Percentiles rank a stretch among this genome's conserved stretches.
Evolutionary conservation across 352 stramenopile genomes (phyloP).

Genomic region (Thalassiosira hispida): DNA sequence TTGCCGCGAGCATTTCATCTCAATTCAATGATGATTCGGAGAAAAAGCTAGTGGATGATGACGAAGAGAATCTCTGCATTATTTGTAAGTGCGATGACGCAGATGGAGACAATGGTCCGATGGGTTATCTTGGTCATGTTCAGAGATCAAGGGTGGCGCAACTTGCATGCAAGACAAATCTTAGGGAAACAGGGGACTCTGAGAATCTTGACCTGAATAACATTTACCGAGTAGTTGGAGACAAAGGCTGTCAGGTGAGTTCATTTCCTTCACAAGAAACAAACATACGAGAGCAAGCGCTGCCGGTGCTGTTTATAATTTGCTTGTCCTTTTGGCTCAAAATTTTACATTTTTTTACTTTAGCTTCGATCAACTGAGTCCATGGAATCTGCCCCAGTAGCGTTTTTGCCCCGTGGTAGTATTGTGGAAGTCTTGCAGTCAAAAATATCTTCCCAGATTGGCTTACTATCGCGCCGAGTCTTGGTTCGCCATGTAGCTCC

Average conservation of each 20-base stretch:
- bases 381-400: constrained; percentile 79
- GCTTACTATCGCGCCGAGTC: constrained; percentile 77
- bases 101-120: constrained; percentile 84
- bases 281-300: background rate
- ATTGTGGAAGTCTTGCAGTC: constrained; percentile 78
- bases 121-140: constrained; percentile 84
- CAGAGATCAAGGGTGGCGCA: constrained; percentile 77
- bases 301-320: background rate
- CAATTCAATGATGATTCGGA: constrained; percentile 61
- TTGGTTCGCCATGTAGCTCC: constrained; percentile 65
- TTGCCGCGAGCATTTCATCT: constrained; percentile 75
- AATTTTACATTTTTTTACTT: background rate
- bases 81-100: constrained; percentile 85
- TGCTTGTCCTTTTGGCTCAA: background rate
- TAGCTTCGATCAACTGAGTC: constrained; percentile 76
- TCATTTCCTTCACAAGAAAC: constrained; percentile 5
- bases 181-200: constrained; percentile 12
- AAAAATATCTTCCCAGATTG: constrained; percentile 73
- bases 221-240: constrained; percentile 79
- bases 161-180: constrained; percentile 63
- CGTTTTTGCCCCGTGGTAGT: constrained; percentile 73
- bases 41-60: constrained; percentile 53
- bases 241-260: constrained; percentile 83
- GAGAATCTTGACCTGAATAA: constrained; percentile 57
- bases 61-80: constrained; percentile 85